These are phyloP conservation scores for Trichoderma sp. DNA, from an alignment of 2,329 filamentous ascomycete species.

Conservation along the genomic window DNA sequence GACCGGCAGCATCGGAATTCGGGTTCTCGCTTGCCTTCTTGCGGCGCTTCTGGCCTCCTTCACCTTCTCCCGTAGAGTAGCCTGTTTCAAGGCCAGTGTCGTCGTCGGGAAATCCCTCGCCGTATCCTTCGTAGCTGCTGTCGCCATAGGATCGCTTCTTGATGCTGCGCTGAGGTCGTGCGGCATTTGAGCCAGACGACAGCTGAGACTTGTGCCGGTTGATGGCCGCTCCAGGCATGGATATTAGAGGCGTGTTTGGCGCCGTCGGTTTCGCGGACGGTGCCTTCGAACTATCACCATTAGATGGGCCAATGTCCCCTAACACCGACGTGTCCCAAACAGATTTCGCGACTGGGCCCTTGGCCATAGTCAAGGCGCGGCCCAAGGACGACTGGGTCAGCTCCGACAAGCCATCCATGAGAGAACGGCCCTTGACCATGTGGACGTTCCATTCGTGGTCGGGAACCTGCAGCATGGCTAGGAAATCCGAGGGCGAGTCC, in stretches of 20 bases:
- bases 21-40: conserved; percentile 57
- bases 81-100: conserved; percentile 57
- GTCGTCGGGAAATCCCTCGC: conserved; percentile 70
- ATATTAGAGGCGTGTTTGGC: conserved; percentile 52
- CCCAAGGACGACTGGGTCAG: conserved; percentile 46
- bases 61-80: conserved; percentile 73
- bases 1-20: conserved; percentile 9
- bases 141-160: conserved; percentile 79
- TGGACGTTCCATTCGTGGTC: conserved; percentile 60
- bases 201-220: conserved; percentile 44
- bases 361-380: conserved; percentile 59
- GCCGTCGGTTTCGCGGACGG: conserved; percentile 51
- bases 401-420: conserved; percentile 54
- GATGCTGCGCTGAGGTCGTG: conserved; percentile 63
- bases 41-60: conserved; percentile 64
- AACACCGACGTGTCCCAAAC: conserved; percentile 61
- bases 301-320: conserved; percentile 53
- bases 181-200: conserved; percentile 45
- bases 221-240: conserved; percentile 31
- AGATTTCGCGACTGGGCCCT: conserved; percentile 55
- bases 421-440: conserved; percentile 55
- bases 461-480: conserved; percentile 52
- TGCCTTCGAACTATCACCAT: conserved; percentile 42
- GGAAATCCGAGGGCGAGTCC: conserved; percentile 53
- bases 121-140: conserved; percentile 72